A percentile compares a stretch with the other conserved stretches of the same genome.
These are phyloP conservation scores for Hypoxylon lienhwacheense DNA, from an alignment of 495 filamentous ascomycete genomes.

Conservation along the genomic window DNA sequence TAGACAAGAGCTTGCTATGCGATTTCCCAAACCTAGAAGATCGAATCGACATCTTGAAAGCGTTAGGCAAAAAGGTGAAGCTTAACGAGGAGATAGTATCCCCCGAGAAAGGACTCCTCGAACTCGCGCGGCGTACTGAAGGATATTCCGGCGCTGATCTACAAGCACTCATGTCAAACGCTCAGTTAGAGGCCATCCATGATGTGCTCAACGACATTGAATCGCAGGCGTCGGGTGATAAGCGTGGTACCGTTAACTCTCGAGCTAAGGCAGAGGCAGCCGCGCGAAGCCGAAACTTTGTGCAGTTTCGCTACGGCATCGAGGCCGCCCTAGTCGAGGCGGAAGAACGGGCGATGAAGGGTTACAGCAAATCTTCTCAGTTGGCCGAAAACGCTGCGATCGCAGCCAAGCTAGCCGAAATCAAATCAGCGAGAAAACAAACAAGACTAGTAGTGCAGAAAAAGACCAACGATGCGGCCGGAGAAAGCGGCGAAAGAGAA, in stretches of 20 bases:
- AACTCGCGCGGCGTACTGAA: constrained; percentile 76
- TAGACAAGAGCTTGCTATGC: constrained; percentile 90
- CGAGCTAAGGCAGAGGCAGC: constrained; percentile 43
- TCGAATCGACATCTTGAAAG: constrained; percentile 80
- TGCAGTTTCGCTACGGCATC: constrained; percentile 80
- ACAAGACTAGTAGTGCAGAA: constrained; percentile 56
- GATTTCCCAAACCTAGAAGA: constrained; percentile 80
- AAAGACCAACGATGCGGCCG: constrained; percentile 35
- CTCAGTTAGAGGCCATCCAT: constrained; percentile 95
- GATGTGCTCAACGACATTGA: constrained; percentile 75
- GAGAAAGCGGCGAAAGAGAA: constrained; percentile 40
- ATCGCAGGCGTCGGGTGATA: constrained; percentile 32
- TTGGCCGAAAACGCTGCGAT: constrained; percentile 72
- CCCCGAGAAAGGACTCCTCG: constrained; percentile 53
- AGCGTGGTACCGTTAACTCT: constrained; percentile 22
- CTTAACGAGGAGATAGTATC: constrained; percentile 63
- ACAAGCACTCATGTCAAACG: constrained; percentile 93
- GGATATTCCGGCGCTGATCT: constrained; percentile 96
- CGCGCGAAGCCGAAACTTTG: constrained; percentile 56
- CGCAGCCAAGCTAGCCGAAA: constrained; percentile 69
- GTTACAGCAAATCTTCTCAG: constrained; percentile 48
- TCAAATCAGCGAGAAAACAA: constrained; percentile 68
- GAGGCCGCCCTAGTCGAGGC: constrained; percentile 52
- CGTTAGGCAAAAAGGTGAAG: constrained; percentile 76
- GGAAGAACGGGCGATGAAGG: constrained; percentile 40